Evolutionary conservation across 169 alveolate genomes (phyloP), one percentile per base, ranked within the genome.

Genomic region (Toxoplasma gondii): DNA sequence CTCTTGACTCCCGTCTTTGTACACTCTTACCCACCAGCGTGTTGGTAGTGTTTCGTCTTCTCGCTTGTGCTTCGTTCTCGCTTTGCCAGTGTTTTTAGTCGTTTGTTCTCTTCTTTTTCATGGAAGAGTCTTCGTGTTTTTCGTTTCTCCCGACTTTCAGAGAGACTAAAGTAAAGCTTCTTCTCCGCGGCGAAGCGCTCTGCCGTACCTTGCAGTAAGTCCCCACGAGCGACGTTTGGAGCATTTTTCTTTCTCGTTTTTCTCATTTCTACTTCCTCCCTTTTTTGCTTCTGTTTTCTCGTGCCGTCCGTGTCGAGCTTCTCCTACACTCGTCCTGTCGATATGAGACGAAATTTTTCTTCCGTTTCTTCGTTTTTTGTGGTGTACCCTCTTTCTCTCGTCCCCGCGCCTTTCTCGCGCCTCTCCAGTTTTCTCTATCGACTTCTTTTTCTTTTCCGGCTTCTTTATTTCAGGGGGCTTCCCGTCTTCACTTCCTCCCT

Each of bases 151-250:
- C 49, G 39, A 19, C n/a, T 16, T 78, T 41, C 45, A 78, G 86
- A 36, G 86, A 78, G 31, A 78, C 86, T 41, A 78, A 78, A n/a
- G 44, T 38, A 17, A 78, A 78, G 86, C 86, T 78, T 12, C 39
- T 78, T 1, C 86, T 78, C 45, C 39, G 45, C 22, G 86, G 86
- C 49, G 86, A 78, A 19, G 86, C 44, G 4, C 86, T 78, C 86
- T 78, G 86, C 44, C 22, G n/a, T 4, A 16, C 86, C 22, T 27
- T 78, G 27, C 43, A 78, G 86, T 78, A 45, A 38, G 83, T 12
- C 10, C 5, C 10, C 67, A 53, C 27, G n/a, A n/a, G n/a, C n/a
- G n/a, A n/a, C n/a, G n/a, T n/a, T 64, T 27, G 27, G 78, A 27
- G 10, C 83, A 22, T 70, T 70, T 70, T 70, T 10, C 27, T 34